Evolutionary conservation across 1,139 yeast species (phyloP).

Genomic region (Candida mesenterica): DNA sequence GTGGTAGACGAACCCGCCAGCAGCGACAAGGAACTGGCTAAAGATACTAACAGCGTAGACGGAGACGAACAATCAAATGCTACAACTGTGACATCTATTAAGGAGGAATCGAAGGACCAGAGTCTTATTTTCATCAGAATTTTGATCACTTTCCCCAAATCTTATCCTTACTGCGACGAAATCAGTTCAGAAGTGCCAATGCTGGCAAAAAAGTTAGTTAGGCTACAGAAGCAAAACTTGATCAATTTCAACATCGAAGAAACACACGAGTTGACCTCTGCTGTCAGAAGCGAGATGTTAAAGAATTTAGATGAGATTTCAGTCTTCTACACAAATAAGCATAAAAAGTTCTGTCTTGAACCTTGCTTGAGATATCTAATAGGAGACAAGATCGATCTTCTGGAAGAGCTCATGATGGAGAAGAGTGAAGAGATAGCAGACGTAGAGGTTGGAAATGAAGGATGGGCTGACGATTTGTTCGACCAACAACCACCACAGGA

Average conservation of each 20-base stretch:
- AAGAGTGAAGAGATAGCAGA: slow-evolving; percentile 18
- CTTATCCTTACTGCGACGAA: slow-evolving; percentile 61
- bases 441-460: slow-evolving; percentile 41
- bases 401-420: slow-evolving; percentile 31
- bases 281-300: slow-evolving; percentile 49
- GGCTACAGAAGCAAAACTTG: slow-evolving; percentile 23
- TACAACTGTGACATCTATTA: not conserved
- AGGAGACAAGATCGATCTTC: slow-evolving; percentile 73
- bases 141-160: slow-evolving; percentile 62
- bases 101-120: slow-evolving; percentile 12
- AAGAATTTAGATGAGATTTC: slow-evolving; percentile 56
- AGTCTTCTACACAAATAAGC: slow-evolving; percentile 50
- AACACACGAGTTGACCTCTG: slow-evolving; percentile 60
- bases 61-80: not conserved
- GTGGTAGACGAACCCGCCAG: not conserved
- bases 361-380: slow-evolving; percentile 72
- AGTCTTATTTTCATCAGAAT: slow-evolving; percentile 65
- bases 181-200: slow-evolving; percentile 31
- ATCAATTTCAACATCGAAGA: slow-evolving; percentile 69
- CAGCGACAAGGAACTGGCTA: slow-evolving; percentile 1
- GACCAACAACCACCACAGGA: slow-evolving; percentile 32
- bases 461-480: slow-evolving; percentile 46
- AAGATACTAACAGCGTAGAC: not conserved
- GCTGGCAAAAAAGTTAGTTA: slow-evolving; percentile 20
- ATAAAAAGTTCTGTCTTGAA: slow-evolving; percentile 71